These are phyloP conservation scores for Drechslerella coelobrocha DNA, from an alignment of 2,329 filamentous ascomycete species.

Conservation along the genomic window DNA sequence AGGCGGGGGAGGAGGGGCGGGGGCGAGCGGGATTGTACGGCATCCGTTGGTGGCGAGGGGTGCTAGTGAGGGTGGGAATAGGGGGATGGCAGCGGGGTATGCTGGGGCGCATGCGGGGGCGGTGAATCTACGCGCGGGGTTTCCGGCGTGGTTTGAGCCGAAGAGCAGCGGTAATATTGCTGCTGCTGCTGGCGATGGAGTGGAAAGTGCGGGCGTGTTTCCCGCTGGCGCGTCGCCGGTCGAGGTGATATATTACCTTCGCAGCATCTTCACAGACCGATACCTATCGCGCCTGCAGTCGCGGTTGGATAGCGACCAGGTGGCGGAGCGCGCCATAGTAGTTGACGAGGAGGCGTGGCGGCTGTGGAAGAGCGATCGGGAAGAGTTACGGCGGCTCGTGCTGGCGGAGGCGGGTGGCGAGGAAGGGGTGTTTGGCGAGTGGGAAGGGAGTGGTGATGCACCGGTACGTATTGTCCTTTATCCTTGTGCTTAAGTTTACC, in stretches of 20 bases:
- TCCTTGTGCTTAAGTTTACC: too few species aligned
- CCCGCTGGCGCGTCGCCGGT: constrained; percentile 29
- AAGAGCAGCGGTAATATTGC: background rate
- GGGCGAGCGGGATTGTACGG: background rate
- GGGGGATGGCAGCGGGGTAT: constrained; percentile 28
- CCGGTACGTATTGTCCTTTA: constrained; percentile 25
- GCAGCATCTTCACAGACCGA: constrained; percentile 39
- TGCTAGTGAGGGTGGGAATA: constrained; percentile 13
- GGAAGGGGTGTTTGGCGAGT: constrained; percentile 34
- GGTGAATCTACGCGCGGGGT: constrained; percentile 26
- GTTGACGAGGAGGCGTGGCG: constrained; percentile 45
- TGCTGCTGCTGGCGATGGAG: background rate
- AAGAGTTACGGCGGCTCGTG: constrained; percentile 27
- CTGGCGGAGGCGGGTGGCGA: constrained; percentile 4
- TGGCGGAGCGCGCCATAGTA: constrained; percentile 9
- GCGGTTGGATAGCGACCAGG: constrained; percentile 9
- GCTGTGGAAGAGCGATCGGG: constrained; percentile 31
- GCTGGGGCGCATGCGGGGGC: constrained; percentile 31
- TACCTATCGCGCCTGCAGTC: constrained; percentile 11
- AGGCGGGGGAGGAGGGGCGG: background rate
- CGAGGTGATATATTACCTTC: constrained; percentile 24
- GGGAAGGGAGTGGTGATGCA: constrained; percentile 35
- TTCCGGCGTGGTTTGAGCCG: constrained; percentile 35
- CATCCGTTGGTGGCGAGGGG: background rate
- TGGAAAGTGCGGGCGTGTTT: background rate